Evolutionary conservation across 2,329 filamentous ascomycete species (phyloP), one percentile per base, ranked within the genome.

Genomic region (Fusarium sp.): DNA sequence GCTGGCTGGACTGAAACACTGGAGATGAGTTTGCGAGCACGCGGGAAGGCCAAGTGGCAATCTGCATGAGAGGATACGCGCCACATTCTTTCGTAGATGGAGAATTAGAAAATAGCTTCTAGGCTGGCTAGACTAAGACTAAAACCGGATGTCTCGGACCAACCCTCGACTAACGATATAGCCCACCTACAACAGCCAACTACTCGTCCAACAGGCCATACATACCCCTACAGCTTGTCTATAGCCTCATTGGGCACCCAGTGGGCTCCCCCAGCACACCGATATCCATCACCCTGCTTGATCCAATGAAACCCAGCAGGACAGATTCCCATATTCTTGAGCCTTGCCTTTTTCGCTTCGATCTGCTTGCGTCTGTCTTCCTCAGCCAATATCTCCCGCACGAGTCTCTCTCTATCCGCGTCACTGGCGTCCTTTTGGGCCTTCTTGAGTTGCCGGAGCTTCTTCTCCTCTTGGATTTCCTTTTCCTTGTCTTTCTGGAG

Each of bases 241-340:
- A 79, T 4, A 1, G 43, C 65, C 2, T 18, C 67, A 24, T 80
- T 52, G 0, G 78, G 8, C 27, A 81, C 31, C 68, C 66, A 92
- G 81, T 94, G 92, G 3, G 77, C 78, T 0, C 92, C 92, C 0
- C 88, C 92, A 0, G 86, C 86, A 82, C 92, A 94, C 6, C 91
- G 80, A 80, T 90, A 94, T 0, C 92, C 92, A 1, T 76, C 78
- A 2, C 3, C 45, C 76, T 92, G 87, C 74, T 88, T 89, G 29
- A 92, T 89, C 92, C 92, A 95, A 0, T 67, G 64, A 76, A 57
- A 94, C 0, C 92, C 92, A 20, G 64, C 41, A 0, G 85, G 83
- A 79, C 92, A 95, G 0, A 80, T 59, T 0, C 92, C 92, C 83
- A 90, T 84, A 73, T 33, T 72, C 78, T 81, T 72, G 94, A 78